Evolutionary conservation across 2,329 filamentous ascomycete species (phyloP), one percentile per base, ranked within the genome.

Genomic region (Orbilia brochopaga): DNA sequence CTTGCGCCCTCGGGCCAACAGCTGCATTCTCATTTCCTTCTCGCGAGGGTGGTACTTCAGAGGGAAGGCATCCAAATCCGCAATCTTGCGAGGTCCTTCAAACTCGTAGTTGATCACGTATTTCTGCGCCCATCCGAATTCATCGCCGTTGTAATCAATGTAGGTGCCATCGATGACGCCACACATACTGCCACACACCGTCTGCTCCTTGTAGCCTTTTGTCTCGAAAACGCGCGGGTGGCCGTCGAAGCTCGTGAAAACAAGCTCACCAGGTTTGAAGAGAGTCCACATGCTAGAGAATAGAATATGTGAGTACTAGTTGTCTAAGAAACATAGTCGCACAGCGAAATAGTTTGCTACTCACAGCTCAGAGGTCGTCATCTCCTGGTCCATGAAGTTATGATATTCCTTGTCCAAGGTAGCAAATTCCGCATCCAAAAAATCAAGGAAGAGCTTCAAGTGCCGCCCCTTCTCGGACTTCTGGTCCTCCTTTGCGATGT

Each of bases 61-160:
- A 0, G 83, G 83, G 59, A 81, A 84, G 1, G 79, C 79, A 37
- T 80, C 76, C 3, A 85, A 78, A 0, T 79, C 77, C 0, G 78
- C 79, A 69, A 85, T 83, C 60, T 79, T 78, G 44, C 79, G 79
- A 11, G 81, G 82, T 15, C 83, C 83, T 15, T 78, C 73, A 64
- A 83, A 85, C 17, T 79, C 76, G 7, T 76, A 72, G 37, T 84
- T 80, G 27, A 77, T 73, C 57, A 82, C 78, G 10, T 72, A 74
- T 27, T 79, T 74, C 4, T 76, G 70, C 7, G 77, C 75, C 63
- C 81, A 80, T 8, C 83, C 83, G 74, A 85, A 83, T 1, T 76
- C 78, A 60, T 79, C 80, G 21, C 83, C 83, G 61, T 83, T 79
- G 76, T 82, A 84, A 51, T 84, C 82, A 54, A 85, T 79, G 32